Conservation (phyloP, 2,329 filamentous ascomycete species). For the Lachnellula willkommii region DNA sequence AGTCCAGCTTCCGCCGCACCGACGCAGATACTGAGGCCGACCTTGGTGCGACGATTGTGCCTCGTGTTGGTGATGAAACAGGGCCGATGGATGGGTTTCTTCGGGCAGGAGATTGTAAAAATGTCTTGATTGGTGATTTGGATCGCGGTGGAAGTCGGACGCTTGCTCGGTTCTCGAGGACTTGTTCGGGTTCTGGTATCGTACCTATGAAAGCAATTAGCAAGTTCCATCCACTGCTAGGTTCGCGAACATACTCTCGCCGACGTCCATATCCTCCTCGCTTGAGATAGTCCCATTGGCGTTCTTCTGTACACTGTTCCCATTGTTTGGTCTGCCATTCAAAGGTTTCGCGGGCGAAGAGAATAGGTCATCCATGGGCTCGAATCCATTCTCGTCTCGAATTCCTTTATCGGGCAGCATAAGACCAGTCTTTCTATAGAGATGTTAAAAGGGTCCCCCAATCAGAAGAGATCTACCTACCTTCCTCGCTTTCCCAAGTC, state of each 20-base stretch:
- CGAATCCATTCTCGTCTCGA: slow-evolving; percentile 88
- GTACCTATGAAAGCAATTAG: slow-evolving; percentile 36
- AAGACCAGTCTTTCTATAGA: slow-evolving; percentile 77
- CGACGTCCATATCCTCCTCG: slow-evolving; percentile 58
- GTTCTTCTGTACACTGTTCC: slow-evolving; percentile 12
- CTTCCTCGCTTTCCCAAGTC: slow-evolving; percentile 47
- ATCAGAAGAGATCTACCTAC: slow-evolving; percentile 30
- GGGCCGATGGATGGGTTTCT: slow-evolving; percentile 30
- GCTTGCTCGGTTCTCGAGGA: slow-evolving; percentile 32
- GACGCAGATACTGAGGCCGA: slow-evolving; percentile 19
- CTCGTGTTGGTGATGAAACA: slow-evolving; percentile 27
- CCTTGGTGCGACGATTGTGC: slow-evolving; percentile 23
- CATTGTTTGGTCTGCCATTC: slow-evolving; percentile 8
- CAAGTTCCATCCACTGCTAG: slow-evolving; percentile 6
- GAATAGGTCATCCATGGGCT: slow-evolving; percentile 80
- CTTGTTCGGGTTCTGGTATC: slow-evolving; percentile 42
- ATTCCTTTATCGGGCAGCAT: slow-evolving; percentile 70
- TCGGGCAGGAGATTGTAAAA: slow-evolving; percentile 31
- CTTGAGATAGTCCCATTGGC: slow-evolving; percentile 42
- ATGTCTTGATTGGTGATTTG: slow-evolving; percentile 33
- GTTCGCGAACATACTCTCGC: slow-evolving; percentile 46
- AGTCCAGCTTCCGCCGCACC: slow-evolving; percentile 31
- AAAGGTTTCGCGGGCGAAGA: slow-evolving; percentile 70
- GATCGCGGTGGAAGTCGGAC: slow-evolving; percentile 29
- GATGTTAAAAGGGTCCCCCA: slow-evolving; percentile 11